A percentile compares a stretch with the other conserved stretches of the same genome.
phyloP scores from a whole-genome alignment of 2,329 filamentous ascomycete species.

The Cladophialophora bantiana region DNA sequence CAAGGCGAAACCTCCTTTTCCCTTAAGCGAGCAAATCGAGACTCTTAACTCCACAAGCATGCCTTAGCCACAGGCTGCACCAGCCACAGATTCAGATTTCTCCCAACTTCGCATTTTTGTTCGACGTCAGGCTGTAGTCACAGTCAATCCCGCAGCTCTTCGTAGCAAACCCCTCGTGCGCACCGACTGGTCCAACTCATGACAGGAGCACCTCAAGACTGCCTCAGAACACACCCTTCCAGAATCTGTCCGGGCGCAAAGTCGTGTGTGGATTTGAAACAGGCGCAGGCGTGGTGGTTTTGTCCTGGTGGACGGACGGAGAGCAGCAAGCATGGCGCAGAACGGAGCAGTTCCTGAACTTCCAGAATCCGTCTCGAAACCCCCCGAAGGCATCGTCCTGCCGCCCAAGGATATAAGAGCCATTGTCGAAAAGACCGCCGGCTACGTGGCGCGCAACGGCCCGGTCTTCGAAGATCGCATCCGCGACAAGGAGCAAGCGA shows the following conservation, averaged over 20 bases:
- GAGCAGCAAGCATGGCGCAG: slow-evolving; percentile 43
- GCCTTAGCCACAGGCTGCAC: slow-evolving; percentile 18
- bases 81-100: slow-evolving; percentile 23
- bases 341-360: slow-evolving; percentile 50
- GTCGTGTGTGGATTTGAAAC: neutral
- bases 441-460: slow-evolving; percentile 78
- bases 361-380: slow-evolving; percentile 71
- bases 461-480: slow-evolving; percentile 79
- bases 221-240: slow-evolving; percentile 35
- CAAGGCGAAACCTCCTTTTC: slow-evolving; percentile 1
- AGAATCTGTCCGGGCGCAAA: neutral
- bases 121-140: neutral
- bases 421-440: slow-evolving; percentile 91
- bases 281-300: neutral
- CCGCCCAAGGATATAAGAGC: slow-evolving; percentile 84
- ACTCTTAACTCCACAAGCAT: neutral
- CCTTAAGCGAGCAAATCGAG: neutral
- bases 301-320: neutral
- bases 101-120: slow-evolving; percentile 14
- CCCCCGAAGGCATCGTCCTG: slow-evolving; percentile 82
- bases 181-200: neutral
- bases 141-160: neutral
- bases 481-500: slow-evolving; percentile 80
- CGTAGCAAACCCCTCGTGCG: neutral
- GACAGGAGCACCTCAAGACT: neutral